A percentile compares a stretch with the other conserved stretches of the same genome.
phyloP scores from a whole-genome alignment of 2,329 filamentous ascomycete species.

The Diaporthe ilicicola region DNA sequence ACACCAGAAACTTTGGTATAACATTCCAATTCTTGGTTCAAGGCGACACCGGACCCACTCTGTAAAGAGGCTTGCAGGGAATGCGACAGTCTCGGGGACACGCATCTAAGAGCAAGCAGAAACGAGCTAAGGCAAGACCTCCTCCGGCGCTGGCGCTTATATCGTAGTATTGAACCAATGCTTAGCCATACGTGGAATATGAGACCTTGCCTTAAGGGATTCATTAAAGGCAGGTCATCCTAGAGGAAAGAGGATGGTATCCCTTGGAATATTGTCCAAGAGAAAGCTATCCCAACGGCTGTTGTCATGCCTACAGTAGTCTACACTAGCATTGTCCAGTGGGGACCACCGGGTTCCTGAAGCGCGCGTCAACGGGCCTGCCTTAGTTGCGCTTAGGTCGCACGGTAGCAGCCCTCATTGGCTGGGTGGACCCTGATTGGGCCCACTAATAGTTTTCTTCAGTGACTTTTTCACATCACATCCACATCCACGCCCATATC shows the following conservation, averaged over 20 bases:
- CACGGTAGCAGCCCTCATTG: slow-evolving; percentile 16
- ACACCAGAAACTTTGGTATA: neutral
- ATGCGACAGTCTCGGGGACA: neutral
- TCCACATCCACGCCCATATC: neutral
- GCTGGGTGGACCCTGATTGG: neutral
- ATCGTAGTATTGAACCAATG: neutral
- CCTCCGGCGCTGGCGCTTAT: neutral
- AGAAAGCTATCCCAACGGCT: neutral
- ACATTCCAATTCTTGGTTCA: neutral
- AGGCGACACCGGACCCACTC: neutral
- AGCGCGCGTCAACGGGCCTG: slow-evolving; percentile 32
- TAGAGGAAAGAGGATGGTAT: neutral
- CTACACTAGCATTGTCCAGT: neutral
- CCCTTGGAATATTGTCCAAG: neutral
- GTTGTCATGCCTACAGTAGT: neutral
- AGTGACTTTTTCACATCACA: slow-evolving; percentile 12
- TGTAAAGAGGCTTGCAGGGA: neutral
- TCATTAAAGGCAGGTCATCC: neutral
- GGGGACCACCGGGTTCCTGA: neutral
- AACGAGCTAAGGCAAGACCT: neutral
- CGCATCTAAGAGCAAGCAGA: neutral
- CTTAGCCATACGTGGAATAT: neutral
- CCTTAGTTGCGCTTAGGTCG: slow-evolving; percentile 12
- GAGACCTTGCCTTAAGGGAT: neutral
- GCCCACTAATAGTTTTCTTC: slow-evolving; percentile 10